A percentile compares a stretch with the other conserved stretches of the same genome.
Conservation (phyloP, 1,284 basidiomycete genomes). For the Blastosporella zonata region DNA sequence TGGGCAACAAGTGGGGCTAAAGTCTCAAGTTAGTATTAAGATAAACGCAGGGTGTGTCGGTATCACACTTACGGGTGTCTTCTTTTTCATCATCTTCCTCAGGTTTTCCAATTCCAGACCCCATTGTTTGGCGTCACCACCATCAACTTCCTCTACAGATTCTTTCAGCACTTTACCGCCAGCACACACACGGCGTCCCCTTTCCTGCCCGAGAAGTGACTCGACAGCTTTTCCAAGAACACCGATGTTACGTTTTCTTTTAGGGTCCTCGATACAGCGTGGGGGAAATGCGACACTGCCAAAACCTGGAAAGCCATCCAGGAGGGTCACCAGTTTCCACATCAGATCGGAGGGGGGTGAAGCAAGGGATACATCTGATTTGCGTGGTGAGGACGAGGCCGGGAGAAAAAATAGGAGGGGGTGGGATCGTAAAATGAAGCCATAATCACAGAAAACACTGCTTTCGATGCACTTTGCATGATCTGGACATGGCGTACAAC, state of each 20-base stretch:
- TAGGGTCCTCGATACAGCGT: conserved; percentile 80
- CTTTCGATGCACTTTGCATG: conserved; percentile 74
- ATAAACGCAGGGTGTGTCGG: not conserved
- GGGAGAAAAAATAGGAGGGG: conserved; percentile 57
- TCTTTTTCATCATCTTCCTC: conserved; percentile 51
- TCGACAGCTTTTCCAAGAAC: conserved; percentile 76
- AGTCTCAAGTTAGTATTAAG: conserved; percentile 2
- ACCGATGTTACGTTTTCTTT: conserved; percentile 75
- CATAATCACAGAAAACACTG: conserved; percentile 67
- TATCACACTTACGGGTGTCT: conserved; percentile 46
- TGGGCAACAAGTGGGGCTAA: conserved; percentile 50
- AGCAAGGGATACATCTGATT: conserved; percentile 35
- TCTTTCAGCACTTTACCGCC: conserved; percentile 40
- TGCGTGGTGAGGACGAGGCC: conserved; percentile 33
- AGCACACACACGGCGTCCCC: conserved; percentile 70
- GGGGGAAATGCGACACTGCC: conserved; percentile 81
- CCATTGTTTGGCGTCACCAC: conserved; percentile 72
- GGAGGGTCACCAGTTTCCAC: conserved; percentile 44
- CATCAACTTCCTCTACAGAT: conserved; percentile 41
- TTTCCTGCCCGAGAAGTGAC: conserved; percentile 60
- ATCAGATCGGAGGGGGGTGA: conserved; percentile 40
- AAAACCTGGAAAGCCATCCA: conserved; percentile 77
- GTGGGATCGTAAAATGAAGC: conserved; percentile 70
- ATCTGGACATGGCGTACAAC: conserved; percentile 84
- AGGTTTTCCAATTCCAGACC: conserved; percentile 62